These are phyloP conservation scores for Trichosanthes truncata DNA, from an alignment of 306 rosid genomes.

Conservation along the genomic window DNA sequence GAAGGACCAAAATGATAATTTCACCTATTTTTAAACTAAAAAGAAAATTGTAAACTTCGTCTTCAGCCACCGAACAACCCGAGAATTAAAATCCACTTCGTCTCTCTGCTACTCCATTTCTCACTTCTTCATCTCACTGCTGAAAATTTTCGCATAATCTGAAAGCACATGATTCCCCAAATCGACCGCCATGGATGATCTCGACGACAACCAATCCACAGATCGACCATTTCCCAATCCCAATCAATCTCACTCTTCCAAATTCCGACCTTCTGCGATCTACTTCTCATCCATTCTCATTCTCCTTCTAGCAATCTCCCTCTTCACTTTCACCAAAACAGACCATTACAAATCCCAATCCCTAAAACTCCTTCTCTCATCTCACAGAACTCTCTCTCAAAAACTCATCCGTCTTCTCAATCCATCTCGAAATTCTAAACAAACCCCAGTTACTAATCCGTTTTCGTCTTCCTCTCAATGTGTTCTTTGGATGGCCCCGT, in stretches of 20 bases:
- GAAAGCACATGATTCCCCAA: not conserved
- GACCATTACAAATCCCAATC: slow-evolving; percentile 27
- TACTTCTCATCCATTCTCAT: slow-evolving; percentile 31
- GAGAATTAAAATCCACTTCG: not conserved
- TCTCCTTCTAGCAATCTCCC: slow-evolving; percentile 38
- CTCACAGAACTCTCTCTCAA: slow-evolving; percentile 19
- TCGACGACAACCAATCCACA: slow-evolving; percentile 13
- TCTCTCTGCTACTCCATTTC: not conserved
- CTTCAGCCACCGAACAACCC: no score
- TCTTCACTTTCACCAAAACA: slow-evolving; percentile 31
- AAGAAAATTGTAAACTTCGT: no score
- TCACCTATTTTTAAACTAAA: no score
- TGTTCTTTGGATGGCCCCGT: slow-evolving; percentile 82
- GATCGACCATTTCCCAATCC: slow-evolving; percentile 19
- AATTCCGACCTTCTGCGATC: slow-evolving; percentile 22
- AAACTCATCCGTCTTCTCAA: slow-evolving; percentile 18
- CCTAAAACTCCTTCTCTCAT: slow-evolving; percentile 24
- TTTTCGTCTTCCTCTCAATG: slow-evolving; percentile 26
- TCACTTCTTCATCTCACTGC: no score
- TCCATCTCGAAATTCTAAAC: slow-evolving; percentile 19
- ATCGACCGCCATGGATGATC: slow-evolving; percentile 32
- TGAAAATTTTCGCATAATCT: not conserved
- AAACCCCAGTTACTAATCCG: slow-evolving; percentile 2
- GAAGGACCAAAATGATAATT: no score
- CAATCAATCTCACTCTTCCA: slow-evolving; percentile 15